These are phyloP conservation scores for Tubosaeta brunneosetosa DNA, from an alignment of 768 basidiomycete species.

Conservation along the genomic window DNA sequence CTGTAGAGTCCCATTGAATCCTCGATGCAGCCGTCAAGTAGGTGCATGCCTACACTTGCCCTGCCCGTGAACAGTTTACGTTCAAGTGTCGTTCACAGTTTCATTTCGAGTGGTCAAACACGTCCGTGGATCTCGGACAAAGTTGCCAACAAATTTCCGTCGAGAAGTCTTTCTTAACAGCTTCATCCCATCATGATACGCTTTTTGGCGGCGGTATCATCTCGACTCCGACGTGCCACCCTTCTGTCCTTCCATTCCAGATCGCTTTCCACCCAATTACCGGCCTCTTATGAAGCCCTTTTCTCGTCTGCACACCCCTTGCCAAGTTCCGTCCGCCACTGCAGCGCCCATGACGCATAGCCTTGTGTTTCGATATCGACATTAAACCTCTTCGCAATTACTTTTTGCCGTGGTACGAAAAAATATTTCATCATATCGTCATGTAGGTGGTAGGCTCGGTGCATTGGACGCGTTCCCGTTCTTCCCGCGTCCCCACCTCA, in stretches of 20 bases:
- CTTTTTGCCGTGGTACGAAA: not conserved
- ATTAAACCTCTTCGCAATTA: not conserved
- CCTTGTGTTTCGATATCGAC: not conserved
- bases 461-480: conserved; percentile 33
- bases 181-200: conserved; percentile 29
- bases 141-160: not conserved
- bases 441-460: conserved; percentile 9
- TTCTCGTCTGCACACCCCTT: conserved; percentile 40
- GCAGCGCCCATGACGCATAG: not conserved
- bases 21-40: not conserved
- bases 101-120: not conserved
- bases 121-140: not conserved
- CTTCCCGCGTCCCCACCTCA: conserved; percentile 88
- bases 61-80: not conserved
- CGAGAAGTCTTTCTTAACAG: not conserved
- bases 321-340: conserved; percentile 32
- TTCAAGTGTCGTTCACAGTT: not conserved
- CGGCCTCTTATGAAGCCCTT: conserved; percentile 44
- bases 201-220: conserved; percentile 42
- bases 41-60: not conserved
- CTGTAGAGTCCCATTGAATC: conserved; percentile 2
- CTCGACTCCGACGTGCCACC: conserved; percentile 49
- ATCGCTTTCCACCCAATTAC: conserved; percentile 50
- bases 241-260: conserved; percentile 30
- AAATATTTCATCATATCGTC: conserved; percentile 1